Percentiles rank a stretch among this genome's conserved stretches.
phyloP scores from a whole-genome alignment of 257 asterid genomes.

The Nicotiana undulata region DNA sequence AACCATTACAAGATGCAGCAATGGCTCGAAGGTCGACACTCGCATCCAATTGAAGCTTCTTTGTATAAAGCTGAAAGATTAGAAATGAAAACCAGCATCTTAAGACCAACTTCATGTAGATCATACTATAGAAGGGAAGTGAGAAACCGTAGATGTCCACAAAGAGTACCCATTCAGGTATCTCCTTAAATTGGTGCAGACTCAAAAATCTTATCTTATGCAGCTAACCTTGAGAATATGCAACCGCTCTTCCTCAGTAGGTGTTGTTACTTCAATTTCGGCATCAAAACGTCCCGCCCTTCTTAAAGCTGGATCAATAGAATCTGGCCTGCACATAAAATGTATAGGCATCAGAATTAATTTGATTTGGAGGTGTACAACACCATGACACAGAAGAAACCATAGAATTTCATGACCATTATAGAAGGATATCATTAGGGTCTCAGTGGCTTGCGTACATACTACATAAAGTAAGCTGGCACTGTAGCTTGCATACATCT shows the following conservation, averaged over 20 bases:
- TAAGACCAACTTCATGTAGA: neutral
- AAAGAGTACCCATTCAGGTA: neutral
- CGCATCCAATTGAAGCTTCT: slow-evolving; percentile 62
- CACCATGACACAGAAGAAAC: neutral
- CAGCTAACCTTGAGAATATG: slow-evolving; percentile 63
- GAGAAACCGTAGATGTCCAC: neutral
- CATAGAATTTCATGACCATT: neutral
- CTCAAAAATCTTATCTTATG: neutral
- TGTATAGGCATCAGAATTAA: neutral
- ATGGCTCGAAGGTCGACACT: slow-evolving; percentile 47
- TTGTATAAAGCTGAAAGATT: slow-evolving; percentile 60
- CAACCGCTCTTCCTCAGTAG: slow-evolving; percentile 74
- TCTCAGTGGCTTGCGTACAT: neutral
- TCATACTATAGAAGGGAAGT: neutral
- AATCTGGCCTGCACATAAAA: slow-evolving; percentile 55
- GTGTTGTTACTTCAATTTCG: slow-evolving; percentile 90
- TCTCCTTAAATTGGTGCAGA: neutral
- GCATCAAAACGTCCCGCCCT: slow-evolving; percentile 94
- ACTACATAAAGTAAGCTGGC: neutral
- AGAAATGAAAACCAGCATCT: neutral
- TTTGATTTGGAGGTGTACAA: neutral
- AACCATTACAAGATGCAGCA: slow-evolving; percentile 92
- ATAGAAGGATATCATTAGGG: neutral
- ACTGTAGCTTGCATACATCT: neutral
- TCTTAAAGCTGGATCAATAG: slow-evolving; percentile 89